Percentiles rank a stretch among this genome's conserved stretches.
phyloP scores from a whole-genome alignment of 2,329 filamentous ascomycete genomes.

The Camptophora hylomeconis region DNA sequence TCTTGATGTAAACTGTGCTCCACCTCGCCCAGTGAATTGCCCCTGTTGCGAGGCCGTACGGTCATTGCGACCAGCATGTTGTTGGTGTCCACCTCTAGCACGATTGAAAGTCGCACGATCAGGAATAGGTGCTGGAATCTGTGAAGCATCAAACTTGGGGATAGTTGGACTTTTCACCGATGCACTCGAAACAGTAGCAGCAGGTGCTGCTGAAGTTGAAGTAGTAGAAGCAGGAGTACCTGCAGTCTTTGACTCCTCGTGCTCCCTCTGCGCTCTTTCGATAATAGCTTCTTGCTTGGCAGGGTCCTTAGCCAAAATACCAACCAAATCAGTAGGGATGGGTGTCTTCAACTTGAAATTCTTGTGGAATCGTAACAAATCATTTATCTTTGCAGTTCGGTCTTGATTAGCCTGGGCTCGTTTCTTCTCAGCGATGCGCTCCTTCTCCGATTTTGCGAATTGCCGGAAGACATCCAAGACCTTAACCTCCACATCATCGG shows the following conservation, averaged over 20 bases:
- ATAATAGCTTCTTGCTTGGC: slow-evolving; percentile 86
- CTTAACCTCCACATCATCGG: slow-evolving; percentile 48
- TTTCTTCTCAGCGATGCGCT: slow-evolving; percentile 44
- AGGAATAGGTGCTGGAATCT: slow-evolving; percentile 23
- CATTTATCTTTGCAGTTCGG: slow-evolving; percentile 83
- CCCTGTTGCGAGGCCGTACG: slow-evolving; percentile 29
- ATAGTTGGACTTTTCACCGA: slow-evolving; percentile 33
- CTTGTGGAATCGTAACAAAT: slow-evolving; percentile 86
- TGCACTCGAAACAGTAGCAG: slow-evolving; percentile 41
- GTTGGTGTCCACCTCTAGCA: slow-evolving; percentile 32
- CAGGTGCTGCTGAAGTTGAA: slow-evolving; percentile 23
- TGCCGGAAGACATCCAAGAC: slow-evolving; percentile 51
- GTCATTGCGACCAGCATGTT: slow-evolving; percentile 29
- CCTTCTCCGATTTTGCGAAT: slow-evolving; percentile 49
- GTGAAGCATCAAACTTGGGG: slow-evolving; percentile 31
- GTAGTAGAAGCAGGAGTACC: slow-evolving; percentile 11
- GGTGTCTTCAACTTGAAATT: slow-evolving; percentile 91
- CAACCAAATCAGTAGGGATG: slow-evolving; percentile 79
- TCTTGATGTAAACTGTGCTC: slow-evolving; percentile 1
- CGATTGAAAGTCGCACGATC: slow-evolving; percentile 37
- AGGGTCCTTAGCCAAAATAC: slow-evolving; percentile 95
- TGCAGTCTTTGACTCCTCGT: slow-evolving; percentile 39
- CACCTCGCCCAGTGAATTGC: slow-evolving; percentile 1
- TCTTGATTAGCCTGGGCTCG: slow-evolving; percentile 50
- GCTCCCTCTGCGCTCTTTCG: slow-evolving; percentile 68